Percentiles rank a stretch among this genome's conserved stretches.
Conservation (phyloP, 2,329 filamentous ascomycete genomes). For the Ophiostoma ulmi region DNA sequence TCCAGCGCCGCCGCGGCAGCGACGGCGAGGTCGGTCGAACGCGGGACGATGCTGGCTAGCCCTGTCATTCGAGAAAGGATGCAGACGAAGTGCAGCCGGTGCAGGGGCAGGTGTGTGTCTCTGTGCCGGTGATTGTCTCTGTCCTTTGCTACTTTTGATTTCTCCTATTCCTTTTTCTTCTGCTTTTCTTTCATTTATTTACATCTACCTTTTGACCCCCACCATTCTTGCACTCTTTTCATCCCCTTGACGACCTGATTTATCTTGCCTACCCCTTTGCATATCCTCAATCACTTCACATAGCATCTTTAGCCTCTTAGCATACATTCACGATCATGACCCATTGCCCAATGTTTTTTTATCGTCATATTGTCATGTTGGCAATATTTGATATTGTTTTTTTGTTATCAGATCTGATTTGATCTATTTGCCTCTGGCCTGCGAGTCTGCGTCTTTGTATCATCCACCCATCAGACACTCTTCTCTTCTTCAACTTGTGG, state of each 20-base stretch:
- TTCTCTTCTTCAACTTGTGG: background rate
- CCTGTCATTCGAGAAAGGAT: background rate
- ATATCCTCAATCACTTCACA: background rate
- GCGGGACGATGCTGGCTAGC: background rate
- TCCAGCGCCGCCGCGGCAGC: background rate
- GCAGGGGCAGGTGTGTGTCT: constrained; percentile 2
- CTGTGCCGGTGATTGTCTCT: background rate
- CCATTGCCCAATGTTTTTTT: background rate
- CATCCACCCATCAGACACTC: background rate
- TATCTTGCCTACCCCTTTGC: background rate
- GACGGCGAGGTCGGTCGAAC: background rate
- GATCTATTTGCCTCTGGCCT: background rate
- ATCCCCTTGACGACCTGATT: background rate
- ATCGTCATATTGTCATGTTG: background rate
- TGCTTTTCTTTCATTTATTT: background rate
- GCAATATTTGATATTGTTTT: background rate
- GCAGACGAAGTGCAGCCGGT: background rate
- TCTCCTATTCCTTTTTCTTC: background rate
- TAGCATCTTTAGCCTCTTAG: background rate
- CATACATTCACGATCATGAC: background rate
- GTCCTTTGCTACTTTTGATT: background rate
- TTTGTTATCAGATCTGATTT: background rate
- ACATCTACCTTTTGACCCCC: background rate
- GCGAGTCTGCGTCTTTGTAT: background rate
- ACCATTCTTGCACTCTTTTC: background rate